Evolutionary conservation across 345 rosid genomes (phyloP).

Genomic region (Turritis glabra): DNA sequence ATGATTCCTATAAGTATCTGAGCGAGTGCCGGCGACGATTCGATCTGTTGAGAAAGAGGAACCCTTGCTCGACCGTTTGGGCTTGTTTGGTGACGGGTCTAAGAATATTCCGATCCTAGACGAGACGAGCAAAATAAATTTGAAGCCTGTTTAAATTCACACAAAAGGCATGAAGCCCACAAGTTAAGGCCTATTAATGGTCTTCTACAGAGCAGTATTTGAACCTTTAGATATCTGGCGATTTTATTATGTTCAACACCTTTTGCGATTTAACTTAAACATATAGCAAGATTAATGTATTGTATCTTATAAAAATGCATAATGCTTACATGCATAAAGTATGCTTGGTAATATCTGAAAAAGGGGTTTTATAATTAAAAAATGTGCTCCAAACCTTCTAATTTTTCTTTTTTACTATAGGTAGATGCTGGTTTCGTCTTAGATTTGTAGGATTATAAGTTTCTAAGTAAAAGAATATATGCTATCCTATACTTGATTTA

Average conservation of each 20-base stretch:
- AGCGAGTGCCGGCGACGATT: not conserved
- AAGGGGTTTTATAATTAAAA: not conserved
- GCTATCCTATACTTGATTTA: not conserved
- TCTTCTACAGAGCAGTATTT: not conserved
- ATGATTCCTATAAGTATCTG: not conserved
- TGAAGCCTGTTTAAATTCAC: not conserved
- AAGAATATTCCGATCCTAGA: not conserved
- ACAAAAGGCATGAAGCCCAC: not conserved
- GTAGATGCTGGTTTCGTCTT: not conserved
- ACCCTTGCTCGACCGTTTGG: conserved; percentile 12
- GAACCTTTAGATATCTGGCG: no score
- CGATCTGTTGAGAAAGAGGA: conserved; percentile 11
- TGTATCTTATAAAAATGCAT: not conserved
- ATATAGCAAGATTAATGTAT: no score
- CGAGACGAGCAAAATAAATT: not conserved
- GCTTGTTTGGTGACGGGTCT: conserved; percentile 7
- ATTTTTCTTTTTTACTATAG: not conserved
- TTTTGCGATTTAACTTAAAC: not conserved
- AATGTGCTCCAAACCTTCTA: not conserved
- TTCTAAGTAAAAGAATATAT: not conserved
- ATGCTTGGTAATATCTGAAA: not conserved
- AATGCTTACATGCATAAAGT: no score
- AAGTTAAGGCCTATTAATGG: not conserved
- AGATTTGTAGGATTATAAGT: not conserved
- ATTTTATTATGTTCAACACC: not conserved